Base-by-base conservation (phyloP, 2,329 filamentous ascomycete species). In the Didymella lethalis region DNA sequence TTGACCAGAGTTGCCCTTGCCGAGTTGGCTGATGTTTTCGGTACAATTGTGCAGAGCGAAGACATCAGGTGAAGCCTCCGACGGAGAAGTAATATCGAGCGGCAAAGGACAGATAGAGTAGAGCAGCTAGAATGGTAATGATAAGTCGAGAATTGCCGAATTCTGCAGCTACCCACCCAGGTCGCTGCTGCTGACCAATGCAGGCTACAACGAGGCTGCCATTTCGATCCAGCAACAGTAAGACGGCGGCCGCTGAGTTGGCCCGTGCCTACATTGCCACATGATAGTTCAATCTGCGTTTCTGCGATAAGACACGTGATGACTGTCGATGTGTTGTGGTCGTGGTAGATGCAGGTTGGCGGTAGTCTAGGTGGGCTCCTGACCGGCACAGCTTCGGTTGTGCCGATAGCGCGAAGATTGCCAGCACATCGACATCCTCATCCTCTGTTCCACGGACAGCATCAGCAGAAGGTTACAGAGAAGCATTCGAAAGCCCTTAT, bases 1-100 rank as follows among this genome's bases (percentile, higher is more conserved):
- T 69, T 89, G 23, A 83, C 79, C 8, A 79, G 79, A 43, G 75
- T 74, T 52, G 66, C 64, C 4, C 73, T 90, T 64, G 79, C 80
- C 6, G 88, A 90, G 74, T 75, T 90, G 69, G 85, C 68, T 0
- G 88, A 90, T 81, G 83, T 80, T 1, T 89, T 90, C 74, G 88
- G 81, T 0, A 89, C 86, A 0, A 78, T 90, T 7, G 77, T 89
- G 0, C 77, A 82, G 63, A 82, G 81, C 64, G 72, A 64, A 23
- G 81, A 84, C 29, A 80, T 84, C 65, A 79, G 80, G 43, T 74
- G 48, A 59, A 43, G 6, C 14, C 6, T 14, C 8, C 20, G 25
- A 25, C 4, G 2, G 1, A 23, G 38, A 25, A 25, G 20, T 23
- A 8, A 3, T 10, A n/a, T 4, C 12, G 16, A 34, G 0, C 5